These are phyloP conservation scores for Phaeosphaeria sp. DNA, from an alignment of 2,329 filamentous ascomycete genomes.

Conservation along the genomic window DNA sequence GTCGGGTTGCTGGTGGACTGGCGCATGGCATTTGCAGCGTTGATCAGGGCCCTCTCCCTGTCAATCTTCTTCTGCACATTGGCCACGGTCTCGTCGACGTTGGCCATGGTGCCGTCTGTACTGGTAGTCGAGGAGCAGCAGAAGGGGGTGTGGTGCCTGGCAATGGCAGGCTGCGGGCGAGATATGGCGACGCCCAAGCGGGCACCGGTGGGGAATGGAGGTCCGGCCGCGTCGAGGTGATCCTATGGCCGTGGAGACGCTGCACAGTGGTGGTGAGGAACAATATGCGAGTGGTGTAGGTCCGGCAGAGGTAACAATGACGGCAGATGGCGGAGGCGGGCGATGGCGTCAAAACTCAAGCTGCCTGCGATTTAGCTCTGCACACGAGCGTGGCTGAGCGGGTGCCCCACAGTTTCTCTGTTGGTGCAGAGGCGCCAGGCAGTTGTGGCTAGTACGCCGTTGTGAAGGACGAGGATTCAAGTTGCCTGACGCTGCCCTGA, in stretches of 20 bases:
- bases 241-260: conserved; percentile 6
- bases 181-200: conserved; percentile 33
- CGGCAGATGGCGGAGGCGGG: conserved; percentile 18
- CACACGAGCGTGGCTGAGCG: conserved; percentile 33
- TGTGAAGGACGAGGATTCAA: conserved; percentile 2
- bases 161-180: conserved; percentile 24
- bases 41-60: conserved; percentile 93
- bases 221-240: conserved; percentile 8
- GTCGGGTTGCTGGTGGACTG: conserved; percentile 93
- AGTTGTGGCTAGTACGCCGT: conserved; percentile 10
- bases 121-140: conserved; percentile 6
- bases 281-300: background rate
- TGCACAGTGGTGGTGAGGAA: background rate
- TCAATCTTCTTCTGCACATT: conserved; percentile 97
- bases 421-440: conserved; percentile 26
- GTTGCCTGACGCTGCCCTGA: conserved; percentile 4
- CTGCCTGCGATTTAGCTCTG: conserved; percentile 30
- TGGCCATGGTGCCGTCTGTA: conserved; percentile 55
- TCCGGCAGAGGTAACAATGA: conserved; percentile 21
- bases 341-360: conserved; percentile 35
- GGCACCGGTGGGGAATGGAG: conserved; percentile 23
- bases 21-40: conserved; percentile 92
- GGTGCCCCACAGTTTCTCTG: conserved; percentile 24
- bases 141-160: conserved; percentile 34
- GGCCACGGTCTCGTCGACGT: conserved; percentile 69